Evolutionary conservation across 2,329 filamentous ascomycete genomes (phyloP), one percentile per base, ranked within the genome.

Genomic region (Coleophoma eucalyptorum): DNA sequence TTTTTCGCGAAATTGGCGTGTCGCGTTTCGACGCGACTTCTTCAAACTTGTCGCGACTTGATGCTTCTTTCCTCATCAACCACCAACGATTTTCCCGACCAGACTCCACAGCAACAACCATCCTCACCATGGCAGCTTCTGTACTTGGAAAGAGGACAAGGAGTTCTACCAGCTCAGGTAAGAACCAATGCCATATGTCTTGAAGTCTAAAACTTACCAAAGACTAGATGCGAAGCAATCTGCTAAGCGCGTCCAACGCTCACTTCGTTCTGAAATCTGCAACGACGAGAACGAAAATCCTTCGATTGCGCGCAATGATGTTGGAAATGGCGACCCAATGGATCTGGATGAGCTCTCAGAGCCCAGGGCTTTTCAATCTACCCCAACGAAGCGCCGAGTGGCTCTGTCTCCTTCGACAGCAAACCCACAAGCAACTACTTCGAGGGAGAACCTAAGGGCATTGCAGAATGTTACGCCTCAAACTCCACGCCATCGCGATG

Each of bases 401-500:
- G 65, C 68, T 13, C 56, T 71, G 16, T 77, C 75, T 47, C 67
- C 73, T 37, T 65, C 72, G 21, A 76, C 75, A 54, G 70, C 72
- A 58, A 76, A 74, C 45, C 41, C 50, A 50, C 48, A 42, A 21
- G 21, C 33, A n/a, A 51, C 31, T 46, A 54, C 53, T 53, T 48
- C 67, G 74, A 63, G 80, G 71, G 72, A 75, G 56, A 72, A 71
- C 48, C 50, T 63, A 31, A 67, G 64, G 49, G 69, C 62, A 38
- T 69, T 75, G 40, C 70, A 73, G 43, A 81, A 81, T 13, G 74
- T 87, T 1, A 88, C 85, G 2, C 89, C 89, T 1, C 81, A 82
- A 19, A 92, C 89, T 11, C 85, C 89, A 21, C 80, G 90, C 58
- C 88, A 90, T 65, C 83, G 88, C 68, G 87, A 97, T 82, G 90